These are phyloP conservation scores for Botrytis squamosa DNA, from an alignment of 2,329 filamentous ascomycete species.

Conservation along the genomic window DNA sequence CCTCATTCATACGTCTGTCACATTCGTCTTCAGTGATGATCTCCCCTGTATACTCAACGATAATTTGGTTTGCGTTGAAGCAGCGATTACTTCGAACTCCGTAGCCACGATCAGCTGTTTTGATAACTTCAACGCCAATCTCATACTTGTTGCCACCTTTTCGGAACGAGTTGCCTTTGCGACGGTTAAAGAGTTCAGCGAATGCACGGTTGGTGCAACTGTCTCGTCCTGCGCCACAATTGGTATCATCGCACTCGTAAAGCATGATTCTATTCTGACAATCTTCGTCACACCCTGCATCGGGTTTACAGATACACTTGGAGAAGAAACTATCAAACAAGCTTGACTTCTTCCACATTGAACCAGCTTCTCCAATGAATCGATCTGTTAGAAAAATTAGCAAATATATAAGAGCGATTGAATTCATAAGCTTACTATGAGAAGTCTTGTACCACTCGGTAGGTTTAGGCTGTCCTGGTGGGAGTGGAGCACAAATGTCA, in stretches of 20 bases:
- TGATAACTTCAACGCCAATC: constrained; percentile 91
- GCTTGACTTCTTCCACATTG: constrained; percentile 77
- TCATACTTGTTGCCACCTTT: constrained; percentile 76
- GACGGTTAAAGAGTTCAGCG: constrained; percentile 71
- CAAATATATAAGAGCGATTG: background rate
- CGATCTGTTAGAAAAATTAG: constrained; percentile 59
- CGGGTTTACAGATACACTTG: constrained; percentile 73
- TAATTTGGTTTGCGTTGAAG: constrained; percentile 88
- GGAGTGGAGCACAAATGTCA: constrained; percentile 84
- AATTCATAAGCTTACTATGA: constrained; percentile 64
- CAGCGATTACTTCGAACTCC: constrained; percentile 88
- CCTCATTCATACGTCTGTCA: constrained; percentile 86
- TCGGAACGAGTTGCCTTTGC: constrained; percentile 46
- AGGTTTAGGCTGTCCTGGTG: constrained; percentile 83
- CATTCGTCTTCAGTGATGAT: constrained; percentile 96
- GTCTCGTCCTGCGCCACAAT: constrained; percentile 76
- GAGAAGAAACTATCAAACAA: constrained; percentile 72
- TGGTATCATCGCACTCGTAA: constrained; percentile 90
- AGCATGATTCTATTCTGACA: constrained; percentile 97
- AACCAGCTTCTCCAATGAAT: constrained; percentile 80
- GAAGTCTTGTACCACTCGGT: constrained; percentile 91
- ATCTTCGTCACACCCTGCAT: constrained; percentile 80
- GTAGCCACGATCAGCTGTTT: constrained; percentile 83
- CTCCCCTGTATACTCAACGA: constrained; percentile 97
- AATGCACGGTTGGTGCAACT: constrained; percentile 86